Evolutionary conservation across 169 alveolate genomes (phyloP).

Genomic region (Plasmodium blacklocki): DNA sequence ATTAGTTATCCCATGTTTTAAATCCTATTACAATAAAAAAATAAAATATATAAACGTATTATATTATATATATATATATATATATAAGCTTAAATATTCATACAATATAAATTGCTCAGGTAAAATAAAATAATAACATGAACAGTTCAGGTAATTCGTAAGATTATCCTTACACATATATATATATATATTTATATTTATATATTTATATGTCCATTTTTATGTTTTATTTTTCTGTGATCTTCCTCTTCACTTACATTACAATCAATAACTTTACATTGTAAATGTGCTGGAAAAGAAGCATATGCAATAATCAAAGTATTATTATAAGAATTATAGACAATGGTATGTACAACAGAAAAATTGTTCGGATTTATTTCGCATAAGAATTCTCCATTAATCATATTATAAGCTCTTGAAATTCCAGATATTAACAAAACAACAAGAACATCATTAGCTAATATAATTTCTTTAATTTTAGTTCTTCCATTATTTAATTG

Average conservation of each 20-base stretch:
- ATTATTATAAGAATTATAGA: constrained; percentile 80
- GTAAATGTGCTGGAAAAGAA: constrained; percentile 84
- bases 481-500: constrained; percentile 76
- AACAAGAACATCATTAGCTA: constrained; percentile 81
- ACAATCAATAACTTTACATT: constrained; percentile 81
- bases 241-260: constrained; percentile 48
- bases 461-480: constrained; percentile 81
- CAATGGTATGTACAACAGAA: constrained; percentile 85
- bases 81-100: too few species aligned
- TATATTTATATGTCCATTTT: not conserved
- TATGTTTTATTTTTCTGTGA: not conserved
- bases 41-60: not conserved
- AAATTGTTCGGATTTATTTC: constrained; percentile 29
- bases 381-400: constrained; percentile 18
- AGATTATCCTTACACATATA: not conserved
- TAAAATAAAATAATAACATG: constrained; percentile 4
- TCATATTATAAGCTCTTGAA: constrained; percentile 82
- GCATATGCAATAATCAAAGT: constrained; percentile 86
- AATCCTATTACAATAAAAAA: constrained; percentile 25
- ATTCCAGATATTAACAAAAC: constrained; percentile 81
- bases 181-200: not conserved
- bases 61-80: too few species aligned
- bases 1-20: constrained; percentile 49
- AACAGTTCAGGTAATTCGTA: not conserved
- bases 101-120: not conserved